phyloP scores from a whole-genome alignment of 148 eudicot species.

The Dysphania ambrosioides region DNA sequence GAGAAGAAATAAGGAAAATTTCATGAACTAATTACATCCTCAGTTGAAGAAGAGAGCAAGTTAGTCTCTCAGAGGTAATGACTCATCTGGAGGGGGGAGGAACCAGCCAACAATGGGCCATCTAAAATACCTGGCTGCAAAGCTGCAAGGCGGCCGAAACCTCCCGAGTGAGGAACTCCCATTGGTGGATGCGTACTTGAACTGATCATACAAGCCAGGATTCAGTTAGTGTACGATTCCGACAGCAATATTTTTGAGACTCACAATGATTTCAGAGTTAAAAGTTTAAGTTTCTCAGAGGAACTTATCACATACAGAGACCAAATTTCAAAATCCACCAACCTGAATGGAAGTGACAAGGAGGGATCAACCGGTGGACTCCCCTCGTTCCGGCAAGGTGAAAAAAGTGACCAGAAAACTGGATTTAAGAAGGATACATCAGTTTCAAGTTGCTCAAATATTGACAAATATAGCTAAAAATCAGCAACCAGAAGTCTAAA shows the following conservation, averaged over 20 bases:
- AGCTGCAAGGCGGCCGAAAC: conserved; percentile 45
- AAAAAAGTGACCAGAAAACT: conserved; percentile 81
- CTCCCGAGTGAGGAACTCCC: conserved; percentile 61
- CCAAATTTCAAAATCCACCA: not conserved
- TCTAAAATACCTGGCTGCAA: conserved; percentile 62
- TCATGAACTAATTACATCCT: conserved; percentile 28
- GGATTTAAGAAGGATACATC: conserved; percentile 27
- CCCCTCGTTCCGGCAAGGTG: conserved; percentile 53
- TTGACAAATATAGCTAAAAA: not conserved
- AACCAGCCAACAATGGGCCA: conserved; percentile 54
- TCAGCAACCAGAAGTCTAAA: not conserved
- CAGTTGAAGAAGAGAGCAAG: not conserved
- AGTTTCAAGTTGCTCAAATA: not conserved
- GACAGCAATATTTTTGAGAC: not conserved
- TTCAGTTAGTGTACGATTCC: not conserved
- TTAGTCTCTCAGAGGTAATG: conserved; percentile 39
- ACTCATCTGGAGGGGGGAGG: conserved; percentile 61
- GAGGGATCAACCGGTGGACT: conserved; percentile 61
- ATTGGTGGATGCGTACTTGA: conserved; percentile 40
- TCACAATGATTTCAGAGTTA: not conserved
- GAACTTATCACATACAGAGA: not conserved
- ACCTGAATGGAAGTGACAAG: conserved; percentile 78
- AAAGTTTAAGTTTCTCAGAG: not conserved
- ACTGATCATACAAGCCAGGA: conserved; percentile 35
- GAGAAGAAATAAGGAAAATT: conserved; percentile 9